Conservation (phyloP, 2,329 filamentous ascomycete genomes). For the Colletotrichum incanum region DNA sequence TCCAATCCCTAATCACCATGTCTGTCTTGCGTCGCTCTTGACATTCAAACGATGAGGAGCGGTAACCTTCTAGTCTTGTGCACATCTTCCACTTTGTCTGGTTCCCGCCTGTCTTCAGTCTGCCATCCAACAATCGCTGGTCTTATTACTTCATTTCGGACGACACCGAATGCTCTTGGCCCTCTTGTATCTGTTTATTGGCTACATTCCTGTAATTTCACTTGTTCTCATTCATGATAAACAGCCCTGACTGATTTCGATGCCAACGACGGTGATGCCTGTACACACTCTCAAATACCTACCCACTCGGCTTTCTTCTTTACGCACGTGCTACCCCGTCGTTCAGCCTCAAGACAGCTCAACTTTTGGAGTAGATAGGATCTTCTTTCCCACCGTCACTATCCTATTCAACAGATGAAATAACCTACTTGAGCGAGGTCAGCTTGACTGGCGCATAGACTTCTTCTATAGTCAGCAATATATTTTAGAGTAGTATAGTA, state of each 20-base stretch:
- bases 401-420: too few species aligned
- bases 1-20: too few species aligned
- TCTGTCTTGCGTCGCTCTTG: too few species aligned
- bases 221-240: too few species aligned
- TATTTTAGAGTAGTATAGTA: too few species aligned
- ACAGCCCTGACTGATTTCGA: background rate
- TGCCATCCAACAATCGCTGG: background rate
- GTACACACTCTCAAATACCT: background rate
- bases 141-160: background rate
- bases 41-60: too few species aligned
- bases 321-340: background rate
- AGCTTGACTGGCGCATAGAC: too few species aligned
- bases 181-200: background rate
- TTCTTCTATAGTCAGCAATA: too few species aligned
- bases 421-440: too few species aligned
- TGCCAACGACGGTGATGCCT: background rate
- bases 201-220: background rate
- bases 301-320: background rate
- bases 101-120: too few species aligned
- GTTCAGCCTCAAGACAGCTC: background rate
- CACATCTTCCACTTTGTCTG: too few species aligned
- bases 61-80: too few species aligned
- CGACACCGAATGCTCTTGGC: background rate
- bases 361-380: background rate
- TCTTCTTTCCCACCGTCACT: background rate